These are phyloP conservation scores for Chlamydomonas schloesseri DNA, from an alignment of 139 green algal genomes.

Conservation along the genomic window DNA sequence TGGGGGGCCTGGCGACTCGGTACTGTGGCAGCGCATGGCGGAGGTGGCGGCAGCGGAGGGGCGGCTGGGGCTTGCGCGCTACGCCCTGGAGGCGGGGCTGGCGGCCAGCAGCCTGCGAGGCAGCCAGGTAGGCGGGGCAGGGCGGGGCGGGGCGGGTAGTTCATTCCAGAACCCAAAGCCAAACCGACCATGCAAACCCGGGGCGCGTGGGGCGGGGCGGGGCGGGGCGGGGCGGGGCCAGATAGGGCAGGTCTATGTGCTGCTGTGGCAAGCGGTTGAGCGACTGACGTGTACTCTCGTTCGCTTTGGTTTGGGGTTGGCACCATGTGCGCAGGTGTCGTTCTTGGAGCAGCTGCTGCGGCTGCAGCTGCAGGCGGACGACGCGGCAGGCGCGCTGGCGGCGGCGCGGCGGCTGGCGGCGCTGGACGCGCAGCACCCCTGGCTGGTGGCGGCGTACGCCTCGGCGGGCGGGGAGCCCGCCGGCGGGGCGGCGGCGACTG, in stretches of 20 bases:
- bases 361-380: slow-evolving; percentile 20
- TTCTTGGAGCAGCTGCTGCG: slow-evolving; percentile 36
- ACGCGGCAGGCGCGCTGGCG: slow-evolving; percentile 13
- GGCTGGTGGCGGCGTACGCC: not conserved
- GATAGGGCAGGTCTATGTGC: no score
- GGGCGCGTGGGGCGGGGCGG: no score
- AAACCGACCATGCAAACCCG: no score
- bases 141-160: no score
- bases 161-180: no score
- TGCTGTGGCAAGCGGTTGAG: no score
- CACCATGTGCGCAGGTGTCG: not conserved
- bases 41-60: not conserved
- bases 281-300: no score
- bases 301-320: no score
- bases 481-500: not conserved
- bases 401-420: slow-evolving; percentile 4
- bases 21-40: slow-evolving; percentile 41
- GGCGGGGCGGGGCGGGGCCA: no score
- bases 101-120: not conserved
- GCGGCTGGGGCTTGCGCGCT: slow-evolving; percentile 2
- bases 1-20: not conserved
- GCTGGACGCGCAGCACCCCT: slow-evolving; percentile 27
- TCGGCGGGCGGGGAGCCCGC: no score
- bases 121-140: not conserved
- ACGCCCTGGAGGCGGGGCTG: slow-evolving; percentile 38